Evolutionary conservation across 345 rosid genomes (phyloP), one percentile per base, ranked within the genome.

Genomic region (Carallia brachiata): DNA sequence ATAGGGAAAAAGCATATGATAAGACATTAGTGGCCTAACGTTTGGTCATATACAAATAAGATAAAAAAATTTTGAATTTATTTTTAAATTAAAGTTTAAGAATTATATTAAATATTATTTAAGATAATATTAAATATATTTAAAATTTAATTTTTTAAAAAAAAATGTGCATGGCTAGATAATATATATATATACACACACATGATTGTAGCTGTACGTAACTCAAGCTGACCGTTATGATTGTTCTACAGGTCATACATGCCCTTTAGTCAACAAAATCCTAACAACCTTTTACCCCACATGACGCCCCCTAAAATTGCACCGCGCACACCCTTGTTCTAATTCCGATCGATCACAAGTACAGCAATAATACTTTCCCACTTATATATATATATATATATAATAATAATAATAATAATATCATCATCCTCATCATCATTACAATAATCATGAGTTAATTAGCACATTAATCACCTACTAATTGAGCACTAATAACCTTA

Each of bases 221-320:
- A 83, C 79, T 81, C 86, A 72, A 81, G 81, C 84, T 76, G 85
- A 81, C 89, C 83, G 90, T 84, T 90, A 83, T 87, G 88, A 87
- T 90, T 85, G 79, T 88, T 83, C 89, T 69, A 78, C 81, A 72
- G 67, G 57, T 19, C 62, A 36, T 54, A 61, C 59, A 54, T 63
- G 31, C 59, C 72, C 70, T 74, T 64, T 65, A 75, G 92, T 89
- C 94, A 90, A 92, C 96, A 81, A 79, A 72, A 88, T 86, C 90
- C 87, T 81, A 87, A 87, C 93, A 82, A 79, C 77, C 78, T 68
- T 79, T 77, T 37, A 55, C 73, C 48, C 55, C 72, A 53, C 27
- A 18, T 53, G 40, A 1, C 40, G 6, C 27, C 57, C n/a, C 6
- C 2, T 7, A n/a, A n/a, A n/a, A 19, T 53, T 53, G 27, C n/a